Base-by-base conservation (phyloP, 352 stramenopile genomes). In the Halophytophthora batemanensis region DNA sequence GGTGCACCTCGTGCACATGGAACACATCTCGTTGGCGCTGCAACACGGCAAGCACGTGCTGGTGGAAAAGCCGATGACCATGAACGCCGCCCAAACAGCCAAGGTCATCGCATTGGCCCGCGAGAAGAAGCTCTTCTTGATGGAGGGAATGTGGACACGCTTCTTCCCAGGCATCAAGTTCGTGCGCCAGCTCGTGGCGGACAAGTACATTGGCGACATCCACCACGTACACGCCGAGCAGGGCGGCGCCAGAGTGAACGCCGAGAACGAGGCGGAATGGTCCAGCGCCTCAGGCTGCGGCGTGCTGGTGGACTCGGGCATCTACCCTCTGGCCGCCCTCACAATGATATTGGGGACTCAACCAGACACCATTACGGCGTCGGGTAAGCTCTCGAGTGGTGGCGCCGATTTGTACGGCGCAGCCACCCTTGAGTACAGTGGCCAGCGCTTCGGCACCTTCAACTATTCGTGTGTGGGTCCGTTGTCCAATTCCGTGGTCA, bases 1-100 rank as follows among this genome's bases (percentile, higher is more conserved):
- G 40, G 53, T 98, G 15, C 87, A 98, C 64, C 75, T 81, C 10
- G 81, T 79, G 51, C 89, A 97, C 58, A 83, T 79, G 46, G 66
- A 79, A 23, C 80, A 94, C 54, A 74, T 83, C 10, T 62, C 85
- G 34, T 47, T 91, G 48, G 92, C 85, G 18, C 57, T 98, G 0
- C 58, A 71, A 15, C 74, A 87, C 46, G 75, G 76, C 47, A 98
- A 98, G 62, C 90, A 97, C 66, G 85, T 97, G 17, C 61, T 98
- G 8, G 77, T 98, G 37, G 93, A 98, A 61, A 98, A 98, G 59
- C 93, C 90, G 7, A 94, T 97, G 74, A 75, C 82, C 6, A 86
- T 97, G 86, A 86, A 96, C 49, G 50, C 61, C 40, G 46, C 69
- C 13, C 82, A 98, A 64, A 85, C 82, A 3, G 50, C 77, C 17